Evolutionary conservation across 495 filamentous ascomycete species (phyloP).

Genomic region (Hyaloscypha finlandica): DNA sequence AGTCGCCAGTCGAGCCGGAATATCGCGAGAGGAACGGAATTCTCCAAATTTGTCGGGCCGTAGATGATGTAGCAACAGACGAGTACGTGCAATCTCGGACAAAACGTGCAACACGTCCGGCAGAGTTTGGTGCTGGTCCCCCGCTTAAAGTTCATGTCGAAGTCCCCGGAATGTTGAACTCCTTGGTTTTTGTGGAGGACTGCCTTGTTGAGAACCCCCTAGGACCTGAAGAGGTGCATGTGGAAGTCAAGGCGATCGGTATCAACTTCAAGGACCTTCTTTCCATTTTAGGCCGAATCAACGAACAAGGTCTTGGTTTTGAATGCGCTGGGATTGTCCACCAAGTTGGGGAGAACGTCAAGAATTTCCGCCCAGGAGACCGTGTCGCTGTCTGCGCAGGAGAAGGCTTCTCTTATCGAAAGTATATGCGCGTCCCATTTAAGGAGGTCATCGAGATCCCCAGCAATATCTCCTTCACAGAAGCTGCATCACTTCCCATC

Average conservation of each 20-base stretch:
- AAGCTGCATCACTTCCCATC: no score
- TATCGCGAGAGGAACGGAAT: no score
- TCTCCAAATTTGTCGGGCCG: no score
- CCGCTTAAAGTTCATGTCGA: not conserved
- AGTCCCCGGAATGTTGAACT: not conserved
- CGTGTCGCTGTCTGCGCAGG: constrained; percentile 36
- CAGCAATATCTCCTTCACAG: no score
- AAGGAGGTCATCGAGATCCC: no score
- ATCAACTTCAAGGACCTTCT: constrained; percentile 51
- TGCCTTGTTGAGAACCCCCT: not conserved
- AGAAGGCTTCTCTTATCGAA: no score
- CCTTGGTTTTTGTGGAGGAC: not conserved
- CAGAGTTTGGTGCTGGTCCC: no score
- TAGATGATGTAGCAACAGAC: no score
- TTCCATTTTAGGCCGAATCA: constrained; percentile 51
- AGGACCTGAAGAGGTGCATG: constrained; percentile 39
- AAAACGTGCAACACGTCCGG: no score
- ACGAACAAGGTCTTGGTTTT: constrained; percentile 43
- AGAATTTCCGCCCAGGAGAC: constrained; percentile 49
- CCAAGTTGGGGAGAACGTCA: constrained; percentile 48
- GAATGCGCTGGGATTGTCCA: constrained; percentile 57
- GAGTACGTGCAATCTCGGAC: no score
- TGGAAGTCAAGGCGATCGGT: constrained; percentile 43
- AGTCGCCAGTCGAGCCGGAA: no score
- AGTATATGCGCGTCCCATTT: no score